These are phyloP conservation scores for Avicennia marina DNA, from an alignment of 257 asterid genomes.

Conservation along the genomic window DNA sequence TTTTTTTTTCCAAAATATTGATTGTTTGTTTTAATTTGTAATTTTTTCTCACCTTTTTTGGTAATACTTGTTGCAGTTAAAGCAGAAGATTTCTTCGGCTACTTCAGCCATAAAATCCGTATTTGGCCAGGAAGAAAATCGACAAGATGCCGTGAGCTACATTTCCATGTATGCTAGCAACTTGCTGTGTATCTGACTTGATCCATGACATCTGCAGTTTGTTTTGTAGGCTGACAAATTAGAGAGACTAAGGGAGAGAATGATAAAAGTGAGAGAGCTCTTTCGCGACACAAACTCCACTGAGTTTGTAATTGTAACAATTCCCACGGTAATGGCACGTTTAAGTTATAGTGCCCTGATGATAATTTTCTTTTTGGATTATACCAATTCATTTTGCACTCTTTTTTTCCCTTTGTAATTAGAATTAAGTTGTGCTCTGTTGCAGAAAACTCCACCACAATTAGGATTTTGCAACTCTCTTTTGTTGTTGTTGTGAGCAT, in stretches of 20 bases:
- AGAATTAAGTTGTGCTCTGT: not conserved
- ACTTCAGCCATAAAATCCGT: slow-evolving; percentile 96
- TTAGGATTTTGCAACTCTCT: not conserved
- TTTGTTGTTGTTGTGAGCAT: not conserved
- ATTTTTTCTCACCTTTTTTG: slow-evolving; percentile 1
- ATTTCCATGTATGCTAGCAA: slow-evolving; percentile 5
- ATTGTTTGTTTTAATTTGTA: not conserved
- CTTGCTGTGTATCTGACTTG: slow-evolving; percentile 10
- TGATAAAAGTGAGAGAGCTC: slow-evolving; percentile 97
- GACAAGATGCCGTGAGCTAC: slow-evolving; percentile 60
- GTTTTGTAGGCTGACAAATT: slow-evolving; percentile 70
- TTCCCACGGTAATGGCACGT: slow-evolving; percentile 79
- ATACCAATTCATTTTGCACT: no score
- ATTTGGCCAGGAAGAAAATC: slow-evolving; percentile 76
- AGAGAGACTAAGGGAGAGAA: slow-evolving; percentile 85
- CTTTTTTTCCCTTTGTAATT: no score
- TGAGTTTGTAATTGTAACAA: slow-evolving; percentile 89
- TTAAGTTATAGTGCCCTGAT: not conserved
- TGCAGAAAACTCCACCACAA: not conserved
- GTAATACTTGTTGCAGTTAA: slow-evolving; percentile 51
- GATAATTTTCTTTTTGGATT: not conserved
- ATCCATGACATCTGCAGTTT: slow-evolving; percentile 13
- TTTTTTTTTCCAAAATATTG: not conserved
- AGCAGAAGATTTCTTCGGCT: slow-evolving; percentile 83
- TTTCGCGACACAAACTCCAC: slow-evolving; percentile 81